phyloP scores from a whole-genome alignment of 176 grass and related monocot genomes.

The Carex scoparia region DNA sequence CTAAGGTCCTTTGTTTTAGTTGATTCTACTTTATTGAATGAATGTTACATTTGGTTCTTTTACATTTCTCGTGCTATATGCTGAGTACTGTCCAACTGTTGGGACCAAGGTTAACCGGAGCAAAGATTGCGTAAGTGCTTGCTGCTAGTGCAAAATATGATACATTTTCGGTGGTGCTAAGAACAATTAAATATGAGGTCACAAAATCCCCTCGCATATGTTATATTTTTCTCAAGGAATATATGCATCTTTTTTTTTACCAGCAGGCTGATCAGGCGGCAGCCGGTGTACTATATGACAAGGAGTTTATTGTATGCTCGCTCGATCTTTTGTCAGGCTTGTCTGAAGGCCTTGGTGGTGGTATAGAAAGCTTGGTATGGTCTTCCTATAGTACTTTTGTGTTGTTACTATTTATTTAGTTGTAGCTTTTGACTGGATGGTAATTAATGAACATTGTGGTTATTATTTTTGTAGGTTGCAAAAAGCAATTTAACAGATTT shows the following conservation, averaged over 20 bases:
- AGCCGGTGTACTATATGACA: slow-evolving; percentile 76
- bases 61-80: background rate
- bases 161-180: background rate
- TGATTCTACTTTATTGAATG: slow-evolving; percentile 4
- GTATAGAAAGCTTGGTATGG: slow-evolving; percentile 86
- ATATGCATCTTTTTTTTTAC: background rate
- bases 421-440: background rate
- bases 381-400: slow-evolving; percentile 25
- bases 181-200: slow-evolving; percentile 1
- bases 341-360: slow-evolving; percentile 61
- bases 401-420: slow-evolving; percentile 8
- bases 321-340: slow-evolving; percentile 89
- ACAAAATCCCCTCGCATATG: background rate
- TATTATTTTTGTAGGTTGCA: slow-evolving; percentile 51
- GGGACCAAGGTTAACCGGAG: background rate
- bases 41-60: background rate
- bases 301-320: slow-evolving; percentile 87
- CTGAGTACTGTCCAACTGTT: background rate
- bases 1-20: slow-evolving; percentile 53
- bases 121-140: background rate
- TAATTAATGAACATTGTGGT: slow-evolving; percentile 20
- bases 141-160: slow-evolving; percentile 5
- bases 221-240: background rate
- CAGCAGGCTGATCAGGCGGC: slow-evolving; percentile 71
- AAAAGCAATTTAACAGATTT: slow-evolving; percentile 80